Conservation (phyloP, 2,329 filamentous ascomycete genomes). For the Alternaria solani region DNA sequence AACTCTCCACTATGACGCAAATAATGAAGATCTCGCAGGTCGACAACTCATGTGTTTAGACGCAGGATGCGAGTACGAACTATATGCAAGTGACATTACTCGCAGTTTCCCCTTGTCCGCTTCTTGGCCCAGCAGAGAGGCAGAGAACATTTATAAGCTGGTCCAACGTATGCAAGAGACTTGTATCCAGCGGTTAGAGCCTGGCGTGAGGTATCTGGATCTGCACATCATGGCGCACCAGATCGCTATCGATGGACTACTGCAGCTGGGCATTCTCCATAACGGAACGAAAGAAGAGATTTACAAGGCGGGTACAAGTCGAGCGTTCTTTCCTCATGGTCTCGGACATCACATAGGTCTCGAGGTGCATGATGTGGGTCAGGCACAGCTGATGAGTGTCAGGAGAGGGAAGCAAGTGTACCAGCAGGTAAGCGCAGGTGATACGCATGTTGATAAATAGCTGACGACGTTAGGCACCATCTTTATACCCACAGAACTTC, state of each 20-base stretch:
- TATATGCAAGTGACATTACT: constrained; percentile 91
- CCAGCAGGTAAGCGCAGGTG: constrained; percentile 30
- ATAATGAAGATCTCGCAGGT: constrained; percentile 74
- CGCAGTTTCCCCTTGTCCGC: constrained; percentile 83
- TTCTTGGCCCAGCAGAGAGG: constrained; percentile 71
- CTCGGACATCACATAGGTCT: constrained; percentile 90
- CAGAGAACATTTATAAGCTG: constrained; percentile 75
- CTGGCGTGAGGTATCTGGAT: constrained; percentile 74
- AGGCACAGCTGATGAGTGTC: constrained; percentile 46
- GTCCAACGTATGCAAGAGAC: constrained; percentile 82
- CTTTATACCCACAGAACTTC: constrained; percentile 43
- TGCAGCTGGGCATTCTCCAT: constrained; percentile 74
- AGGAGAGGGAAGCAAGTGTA: constrained; percentile 31
- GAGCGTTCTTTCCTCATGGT: constrained; percentile 91
- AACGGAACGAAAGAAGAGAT: constrained; percentile 74
- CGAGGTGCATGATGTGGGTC: constrained; percentile 79
- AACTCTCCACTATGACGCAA: constrained; percentile 85
- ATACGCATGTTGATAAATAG: background rate
- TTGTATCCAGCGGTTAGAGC: constrained; percentile 73
- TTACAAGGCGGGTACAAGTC: constrained; percentile 78
- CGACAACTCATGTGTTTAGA: constrained; percentile 83
- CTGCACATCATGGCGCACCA: constrained; percentile 77
- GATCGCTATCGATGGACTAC: constrained; percentile 74
- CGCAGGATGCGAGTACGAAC: constrained; percentile 83
- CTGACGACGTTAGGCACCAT: constrained; percentile 38